Percentiles rank a stretch among this genome's conserved stretches.
phyloP scores from a whole-genome alignment of 257 asterid species.

The Paulownia fortunei region DNA sequence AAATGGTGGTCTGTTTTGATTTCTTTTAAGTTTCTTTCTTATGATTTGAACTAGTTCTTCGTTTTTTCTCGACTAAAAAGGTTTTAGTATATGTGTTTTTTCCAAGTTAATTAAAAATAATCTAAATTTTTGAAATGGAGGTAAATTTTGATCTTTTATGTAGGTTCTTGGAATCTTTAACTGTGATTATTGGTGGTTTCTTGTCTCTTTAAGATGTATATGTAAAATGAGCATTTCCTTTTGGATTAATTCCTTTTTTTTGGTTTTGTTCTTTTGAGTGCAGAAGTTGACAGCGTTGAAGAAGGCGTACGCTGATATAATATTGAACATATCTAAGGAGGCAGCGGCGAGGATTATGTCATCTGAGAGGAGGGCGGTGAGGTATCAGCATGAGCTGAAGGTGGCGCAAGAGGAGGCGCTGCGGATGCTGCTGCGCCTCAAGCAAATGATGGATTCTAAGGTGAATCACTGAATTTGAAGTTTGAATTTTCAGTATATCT shows the following conservation, averaged over 20 bases:
- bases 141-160: neutral
- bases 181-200: conserved; percentile 8
- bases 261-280: conserved; percentile 30
- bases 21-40: neutral
- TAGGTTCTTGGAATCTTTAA: conserved; percentile 5
- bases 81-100: neutral
- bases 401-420: conserved; percentile 69
- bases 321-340: conserved; percentile 74
- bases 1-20: conserved; percentile 25
- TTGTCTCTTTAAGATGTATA: neutral
- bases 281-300: conserved; percentile 71
- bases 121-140: conserved; percentile 19
- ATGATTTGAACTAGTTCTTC: neutral
- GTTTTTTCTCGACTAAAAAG: neutral
- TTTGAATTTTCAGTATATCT: conserved; percentile 7
- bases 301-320: conserved; percentile 76
- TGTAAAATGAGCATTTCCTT: conserved; percentile 13
- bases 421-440: conserved; percentile 71
- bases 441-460: conserved; percentile 82
- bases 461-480: conserved; percentile 39
- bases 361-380: conserved; percentile 67
- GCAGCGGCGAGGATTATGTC: conserved; percentile 73
- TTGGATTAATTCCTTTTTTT: conserved; percentile 9
- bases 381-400: conserved; percentile 68
- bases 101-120: neutral